Evolutionary conservation across 2,329 filamentous ascomycete species (phyloP), one percentile per base, ranked within the genome.

Genomic region (Amauroascus verrucosus): DNA sequence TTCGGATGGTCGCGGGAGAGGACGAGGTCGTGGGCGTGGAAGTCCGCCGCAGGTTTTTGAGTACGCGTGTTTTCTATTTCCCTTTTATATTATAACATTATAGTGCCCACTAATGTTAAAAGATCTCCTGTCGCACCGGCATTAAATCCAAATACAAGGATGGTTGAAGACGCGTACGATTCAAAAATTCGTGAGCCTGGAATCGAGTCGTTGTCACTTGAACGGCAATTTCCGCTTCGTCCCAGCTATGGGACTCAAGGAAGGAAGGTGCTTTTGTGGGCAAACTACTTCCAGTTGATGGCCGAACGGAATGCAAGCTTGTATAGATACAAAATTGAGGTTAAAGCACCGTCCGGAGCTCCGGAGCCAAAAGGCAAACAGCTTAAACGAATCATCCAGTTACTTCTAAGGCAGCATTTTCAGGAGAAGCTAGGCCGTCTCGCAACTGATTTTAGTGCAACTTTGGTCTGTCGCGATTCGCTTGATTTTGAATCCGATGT

Each of bases 321-420:
- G 1, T 71, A 64, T 53, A 67, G 71, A 2, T 77, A 77, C 54
- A 65, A 67, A 30, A 58, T 77, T 18, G 58, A 64, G 7, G 62
- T 69, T 18, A 56, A 58, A 1, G 61, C 61, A 3, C 61, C 65
- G 20, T 57, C 5, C 59, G 57, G 6, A 48, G 59, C 3, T 62
- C 63, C 2, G 51, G 63, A 38, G 72, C 71, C 50, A 68, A 68
- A 35, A 14, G 38, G 53, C 3, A 51, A 32, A 32, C 77, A 75
- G 62, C 74, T 68, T 33, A 70, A 70, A 40, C 72, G 73, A 4
- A 65, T 80, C 4, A 66, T 81, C 14, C 64, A 75, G 14, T 60
- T 76, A 20, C 59, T 82, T 16, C 58, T 73, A 14, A 65, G 71
- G 50, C 62, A 70, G 56, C 58, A 70, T 56, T 63, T 70, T 59